Evolutionary conservation across 2,329 filamentous ascomycete genomes (phyloP).

Genomic region (Cryphonectria radicalis): DNA sequence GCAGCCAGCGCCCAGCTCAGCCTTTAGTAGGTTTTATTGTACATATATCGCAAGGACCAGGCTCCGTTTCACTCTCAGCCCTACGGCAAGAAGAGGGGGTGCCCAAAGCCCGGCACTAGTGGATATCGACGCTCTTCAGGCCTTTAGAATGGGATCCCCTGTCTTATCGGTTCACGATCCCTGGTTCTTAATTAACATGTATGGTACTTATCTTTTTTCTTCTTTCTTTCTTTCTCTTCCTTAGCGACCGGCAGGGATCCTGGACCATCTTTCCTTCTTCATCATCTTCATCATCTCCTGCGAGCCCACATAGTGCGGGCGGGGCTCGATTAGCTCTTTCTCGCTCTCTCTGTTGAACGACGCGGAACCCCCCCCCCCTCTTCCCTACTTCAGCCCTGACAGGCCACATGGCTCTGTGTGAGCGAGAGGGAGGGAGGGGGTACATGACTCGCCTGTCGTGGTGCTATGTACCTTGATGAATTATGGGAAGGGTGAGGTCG

Average conservation of each 20-base stretch:
- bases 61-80: constrained; percentile 18
- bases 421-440: background rate
- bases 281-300: background rate
- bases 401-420: background rate
- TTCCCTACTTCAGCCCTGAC: background rate
- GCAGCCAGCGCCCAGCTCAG: background rate
- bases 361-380: background rate
- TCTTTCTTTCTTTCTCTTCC: background rate
- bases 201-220: background rate
- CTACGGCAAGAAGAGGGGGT: constrained; percentile 12
- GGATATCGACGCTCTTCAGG: background rate
- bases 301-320: constrained; percentile 2
- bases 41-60: constrained; percentile 1
- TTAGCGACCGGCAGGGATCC: constrained; percentile 7
- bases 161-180: constrained; percentile 6
- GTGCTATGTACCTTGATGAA: background rate
- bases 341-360: background rate
- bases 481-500: background rate
- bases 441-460: background rate
- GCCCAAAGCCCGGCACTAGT: constrained; percentile 10
- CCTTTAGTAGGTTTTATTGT: background rate
- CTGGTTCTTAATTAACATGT: background rate
- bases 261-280: background rate
- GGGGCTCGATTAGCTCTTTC: background rate
- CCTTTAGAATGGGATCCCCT: constrained; percentile 6